Percentiles rank a stretch among this genome's conserved stretches.
Conservation (phyloP, 2,329 filamentous ascomycete species). For the Aureobasidium melanogenum region DNA sequence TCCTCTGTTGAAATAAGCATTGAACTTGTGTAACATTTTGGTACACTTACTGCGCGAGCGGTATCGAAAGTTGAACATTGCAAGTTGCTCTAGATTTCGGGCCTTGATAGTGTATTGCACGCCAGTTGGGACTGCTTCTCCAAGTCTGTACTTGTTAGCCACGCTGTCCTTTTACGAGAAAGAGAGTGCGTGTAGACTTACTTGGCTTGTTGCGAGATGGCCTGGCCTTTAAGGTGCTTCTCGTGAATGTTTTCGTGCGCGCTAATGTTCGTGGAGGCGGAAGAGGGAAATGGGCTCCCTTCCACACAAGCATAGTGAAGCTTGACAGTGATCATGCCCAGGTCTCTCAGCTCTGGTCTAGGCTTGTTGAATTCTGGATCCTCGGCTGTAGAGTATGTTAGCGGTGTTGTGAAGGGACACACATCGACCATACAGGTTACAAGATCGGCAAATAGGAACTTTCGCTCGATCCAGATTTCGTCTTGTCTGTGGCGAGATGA, state of each 20-base stretch:
- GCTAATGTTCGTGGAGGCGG: too few species aligned
- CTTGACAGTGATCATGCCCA: neutral
- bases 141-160: neutral
- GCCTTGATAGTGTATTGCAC: neutral
- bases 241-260: slow-evolving; percentile 14
- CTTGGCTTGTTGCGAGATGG: slow-evolving; percentile 15
- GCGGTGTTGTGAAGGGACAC: neutral
- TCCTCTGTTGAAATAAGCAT: slow-evolving; percentile 13
- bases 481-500: neutral
- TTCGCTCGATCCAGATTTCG: neutral
- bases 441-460: neutral
- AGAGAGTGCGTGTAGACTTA: neutral
- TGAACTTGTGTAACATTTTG: slow-evolving; percentile 18
- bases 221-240: slow-evolving; percentile 18
- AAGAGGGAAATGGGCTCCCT: too few species aligned
- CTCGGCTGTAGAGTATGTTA: neutral
- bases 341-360: neutral
- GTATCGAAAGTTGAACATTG: slow-evolving; percentile 18
- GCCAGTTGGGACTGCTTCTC: neutral
- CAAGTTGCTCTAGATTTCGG: slow-evolving; percentile 22
- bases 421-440: neutral
- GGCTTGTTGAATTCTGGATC: neutral
- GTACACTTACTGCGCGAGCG: slow-evolving; percentile 17
- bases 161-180: too few species aligned
- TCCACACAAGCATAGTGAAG: neutral